Conservation (phyloP, 495 filamentous ascomycete genomes). For the Podospora anserina region DNA sequence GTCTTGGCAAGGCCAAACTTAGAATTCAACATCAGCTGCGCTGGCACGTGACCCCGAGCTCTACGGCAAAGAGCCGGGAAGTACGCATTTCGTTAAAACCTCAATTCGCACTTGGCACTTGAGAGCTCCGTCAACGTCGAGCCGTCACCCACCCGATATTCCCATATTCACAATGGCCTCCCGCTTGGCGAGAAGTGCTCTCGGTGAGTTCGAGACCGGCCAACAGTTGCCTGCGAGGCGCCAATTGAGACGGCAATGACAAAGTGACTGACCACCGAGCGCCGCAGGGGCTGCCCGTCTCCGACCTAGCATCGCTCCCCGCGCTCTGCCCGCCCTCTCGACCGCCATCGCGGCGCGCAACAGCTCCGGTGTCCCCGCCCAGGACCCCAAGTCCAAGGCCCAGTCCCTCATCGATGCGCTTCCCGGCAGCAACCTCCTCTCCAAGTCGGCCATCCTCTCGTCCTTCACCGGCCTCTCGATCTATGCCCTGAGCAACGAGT, state of each 20-base stretch:
- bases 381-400: slow-evolving; percentile 90
- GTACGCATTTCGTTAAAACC: slow-evolving; percentile 48
- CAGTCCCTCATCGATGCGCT: slow-evolving; percentile 90
- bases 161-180: slow-evolving; percentile 81
- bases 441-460: slow-evolving; percentile 95
- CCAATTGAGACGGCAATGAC: slow-evolving; percentile 26
- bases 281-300: slow-evolving; percentile 79
- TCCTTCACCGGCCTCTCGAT: slow-evolving; percentile 84
- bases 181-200: slow-evolving; percentile 84
- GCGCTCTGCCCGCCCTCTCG: slow-evolving; percentile 68
- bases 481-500: slow-evolving; percentile 97
- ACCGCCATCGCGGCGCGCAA: slow-evolving; percentile 60
- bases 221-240: neutral
- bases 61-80: slow-evolving; percentile 32
- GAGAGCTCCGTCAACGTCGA: slow-evolving; percentile 38
- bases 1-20: neutral
- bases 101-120: slow-evolving; percentile 41
- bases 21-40: slow-evolving; percentile 6
- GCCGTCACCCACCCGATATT: slow-evolving; percentile 39
- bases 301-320: slow-evolving; percentile 67
- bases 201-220: slow-evolving; percentile 62
- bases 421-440: slow-evolving; percentile 77
- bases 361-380: slow-evolving; percentile 70
- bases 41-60: slow-evolving; percentile 30
- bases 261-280: slow-evolving; percentile 13